These are phyloP conservation scores for Nothophoma quercina DNA, from an alignment of 2,329 filamentous ascomycete species.

Conservation along the genomic window DNA sequence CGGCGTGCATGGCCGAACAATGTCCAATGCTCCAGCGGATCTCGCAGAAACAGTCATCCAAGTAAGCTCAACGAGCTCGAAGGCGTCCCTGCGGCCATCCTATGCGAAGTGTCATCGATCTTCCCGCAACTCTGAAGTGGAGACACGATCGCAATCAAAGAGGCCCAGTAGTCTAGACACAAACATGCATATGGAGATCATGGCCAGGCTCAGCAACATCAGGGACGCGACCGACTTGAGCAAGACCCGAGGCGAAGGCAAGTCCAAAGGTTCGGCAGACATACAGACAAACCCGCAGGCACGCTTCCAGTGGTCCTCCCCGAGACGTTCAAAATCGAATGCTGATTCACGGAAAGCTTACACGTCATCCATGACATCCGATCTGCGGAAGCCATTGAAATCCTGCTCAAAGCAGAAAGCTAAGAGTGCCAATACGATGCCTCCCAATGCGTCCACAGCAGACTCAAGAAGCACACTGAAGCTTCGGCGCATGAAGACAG, in stretches of 20 bases:
- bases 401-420: constrained; percentile 38
- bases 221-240: background rate
- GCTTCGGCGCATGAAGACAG: constrained; percentile 40
- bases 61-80: background rate
- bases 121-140: constrained; percentile 19
- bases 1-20: background rate
- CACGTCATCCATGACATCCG: constrained; percentile 1
- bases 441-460: constrained; percentile 13
- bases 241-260: background rate
- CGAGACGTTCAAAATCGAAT: constrained; percentile 12
- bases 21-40: background rate
- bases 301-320: background rate
- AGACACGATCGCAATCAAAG: constrained; percentile 14
- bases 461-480: background rate
- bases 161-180: constrained; percentile 12
- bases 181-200: background rate
- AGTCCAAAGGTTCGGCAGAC: background rate
- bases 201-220: background rate
- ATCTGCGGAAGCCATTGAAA: constrained; percentile 27
- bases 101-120: constrained; percentile 8
- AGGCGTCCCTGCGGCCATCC: background rate
- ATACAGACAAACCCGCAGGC: background rate
- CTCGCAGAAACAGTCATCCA: background rate
- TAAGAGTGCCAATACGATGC: constrained; percentile 30
- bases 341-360: constrained; percentile 4